A percentile compares a stretch with the other conserved stretches of the same genome.
Evolutionary conservation across 2,329 filamentous ascomycete species (phyloP).

Genomic region (Aspergillus felis): DNA sequence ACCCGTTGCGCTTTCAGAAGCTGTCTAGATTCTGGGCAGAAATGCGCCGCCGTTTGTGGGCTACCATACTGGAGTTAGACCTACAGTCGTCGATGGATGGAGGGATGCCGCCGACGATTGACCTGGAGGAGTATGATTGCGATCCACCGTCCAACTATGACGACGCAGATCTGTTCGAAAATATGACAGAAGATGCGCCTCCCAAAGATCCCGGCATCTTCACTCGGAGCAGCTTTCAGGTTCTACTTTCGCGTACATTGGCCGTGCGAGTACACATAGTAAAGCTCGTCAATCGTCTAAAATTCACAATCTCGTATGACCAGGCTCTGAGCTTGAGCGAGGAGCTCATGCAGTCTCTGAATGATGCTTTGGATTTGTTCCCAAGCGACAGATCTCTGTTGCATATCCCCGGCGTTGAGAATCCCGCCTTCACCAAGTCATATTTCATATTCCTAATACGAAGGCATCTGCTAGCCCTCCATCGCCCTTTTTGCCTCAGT

Average conservation of each 20-base stretch:
- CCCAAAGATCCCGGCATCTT: constrained; percentile 11
- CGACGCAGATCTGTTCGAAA: constrained; percentile 30
- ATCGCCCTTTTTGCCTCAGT: constrained; percentile 42
- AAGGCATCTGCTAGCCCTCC: constrained; percentile 54
- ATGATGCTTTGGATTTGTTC: constrained; percentile 22
- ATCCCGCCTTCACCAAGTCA: constrained; percentile 26
- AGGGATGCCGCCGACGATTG: constrained; percentile 31
- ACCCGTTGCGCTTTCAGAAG: constrained; percentile 32
- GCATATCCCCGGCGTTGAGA: constrained; percentile 5
- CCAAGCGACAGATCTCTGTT: constrained; percentile 13
- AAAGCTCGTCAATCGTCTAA: constrained; percentile 27
- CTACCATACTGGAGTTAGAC: constrained; percentile 42
- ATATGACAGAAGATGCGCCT: constrained; percentile 22
- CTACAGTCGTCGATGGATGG: constrained; percentile 35
- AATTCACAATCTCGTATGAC: constrained; percentile 30
- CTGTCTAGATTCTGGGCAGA: constrained; percentile 40
- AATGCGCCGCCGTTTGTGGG: constrained; percentile 45
- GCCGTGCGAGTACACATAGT: constrained; percentile 28
- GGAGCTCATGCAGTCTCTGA: constrained; percentile 20
- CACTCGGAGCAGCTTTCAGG: constrained; percentile 28
- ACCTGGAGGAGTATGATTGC: constrained; percentile 35
- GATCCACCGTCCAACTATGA: constrained; percentile 36
- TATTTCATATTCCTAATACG: constrained; percentile 51
- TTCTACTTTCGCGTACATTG: constrained; percentile 25
- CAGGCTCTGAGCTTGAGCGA: constrained; percentile 30